A percentile compares a stretch with the other conserved stretches of the same genome.
phyloP scores from a whole-genome alignment of 768 basidiomycete species.

The Russula compacta region DNA sequence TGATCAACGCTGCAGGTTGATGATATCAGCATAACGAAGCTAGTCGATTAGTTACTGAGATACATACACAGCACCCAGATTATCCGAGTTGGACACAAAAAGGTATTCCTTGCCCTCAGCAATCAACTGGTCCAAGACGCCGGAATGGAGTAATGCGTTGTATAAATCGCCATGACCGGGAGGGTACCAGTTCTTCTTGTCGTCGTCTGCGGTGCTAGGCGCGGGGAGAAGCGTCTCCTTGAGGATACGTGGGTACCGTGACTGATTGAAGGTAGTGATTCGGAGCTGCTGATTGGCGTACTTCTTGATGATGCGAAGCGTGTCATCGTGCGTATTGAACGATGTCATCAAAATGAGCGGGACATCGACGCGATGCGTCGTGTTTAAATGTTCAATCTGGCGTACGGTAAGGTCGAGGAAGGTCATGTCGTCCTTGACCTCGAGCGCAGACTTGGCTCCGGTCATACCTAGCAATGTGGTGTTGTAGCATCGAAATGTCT shows the following conservation, averaged over 20 bases:
- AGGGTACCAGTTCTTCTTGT: conserved; percentile 94
- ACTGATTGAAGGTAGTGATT: conserved; percentile 90
- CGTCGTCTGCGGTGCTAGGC: conserved; percentile 66
- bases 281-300: conserved; percentile 92
- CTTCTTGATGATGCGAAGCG: conserved; percentile 93
- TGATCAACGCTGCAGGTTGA: conserved; percentile 19
- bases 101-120: conserved; percentile 93
- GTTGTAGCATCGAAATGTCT: background rate
- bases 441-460: conserved; percentile 86
- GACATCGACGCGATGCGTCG: conserved; percentile 72
- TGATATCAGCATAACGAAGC: background rate
- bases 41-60: background rate
- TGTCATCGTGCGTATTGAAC: conserved; percentile 97
- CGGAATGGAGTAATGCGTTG: conserved; percentile 84
- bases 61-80: conserved; percentile 80
- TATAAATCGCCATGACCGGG: conserved; percentile 96
- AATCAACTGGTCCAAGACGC: conserved; percentile 83
- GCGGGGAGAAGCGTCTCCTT: conserved; percentile 83
- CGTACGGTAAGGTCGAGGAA: conserved; percentile 92
- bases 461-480: conserved; percentile 50
- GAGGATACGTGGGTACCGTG: conserved; percentile 86
- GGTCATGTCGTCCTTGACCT: conserved; percentile 96
- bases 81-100: conserved; percentile 96
- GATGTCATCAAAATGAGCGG: conserved; percentile 99
- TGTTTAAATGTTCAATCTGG: conserved; percentile 95